Evolutionary conservation across 768 basidiomycete genomes (phyloP).

Genomic region (Termitomyces heimii): DNA sequence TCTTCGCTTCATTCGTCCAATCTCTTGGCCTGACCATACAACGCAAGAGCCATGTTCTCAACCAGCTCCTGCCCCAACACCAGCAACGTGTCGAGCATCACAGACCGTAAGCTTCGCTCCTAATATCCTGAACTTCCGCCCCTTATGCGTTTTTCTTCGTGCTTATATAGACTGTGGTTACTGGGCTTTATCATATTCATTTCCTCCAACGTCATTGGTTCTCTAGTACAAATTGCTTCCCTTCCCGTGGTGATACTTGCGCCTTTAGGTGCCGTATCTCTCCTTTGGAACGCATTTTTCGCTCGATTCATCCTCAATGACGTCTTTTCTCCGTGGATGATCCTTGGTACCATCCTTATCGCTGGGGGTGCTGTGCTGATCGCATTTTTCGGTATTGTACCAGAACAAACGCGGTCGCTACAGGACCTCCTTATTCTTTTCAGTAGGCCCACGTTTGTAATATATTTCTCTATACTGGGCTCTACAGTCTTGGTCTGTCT

Average conservation of each 20-base stretch:
- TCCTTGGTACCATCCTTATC: slow-evolving; percentile 83
- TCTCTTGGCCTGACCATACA: slow-evolving; percentile 89
- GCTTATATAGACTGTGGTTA: slow-evolving; percentile 67
- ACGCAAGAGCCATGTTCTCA: slow-evolving; percentile 86
- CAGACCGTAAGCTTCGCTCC: slow-evolving; percentile 50
- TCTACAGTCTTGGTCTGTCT: slow-evolving; percentile 55
- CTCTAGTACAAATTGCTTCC: slow-evolving; percentile 88
- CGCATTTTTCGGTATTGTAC: slow-evolving; percentile 87
- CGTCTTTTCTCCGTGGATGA: slow-evolving; percentile 77
- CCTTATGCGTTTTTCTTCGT: neutral
- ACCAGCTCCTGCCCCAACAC: slow-evolving; percentile 63
- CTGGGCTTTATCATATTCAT: slow-evolving; percentile 84
- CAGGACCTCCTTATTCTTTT: slow-evolving; percentile 81
- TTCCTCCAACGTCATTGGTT: slow-evolving; percentile 82
- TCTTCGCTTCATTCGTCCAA: slow-evolving; percentile 84
- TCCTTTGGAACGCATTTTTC: slow-evolving; percentile 94
- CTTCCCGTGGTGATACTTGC: slow-evolving; percentile 94
- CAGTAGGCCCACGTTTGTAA: slow-evolving; percentile 68
- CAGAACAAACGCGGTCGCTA: slow-evolving; percentile 79
- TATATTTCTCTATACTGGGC: slow-evolving; percentile 73
- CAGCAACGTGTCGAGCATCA: slow-evolving; percentile 66
- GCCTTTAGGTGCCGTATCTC: slow-evolving; percentile 85
- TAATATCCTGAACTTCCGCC: neutral
- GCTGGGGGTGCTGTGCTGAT: slow-evolving; percentile 86
- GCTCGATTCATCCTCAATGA: slow-evolving; percentile 82